These are phyloP conservation scores for Rhododendron kiyosumense DNA, from an alignment of 148 eudicot species.

Conservation along the genomic window DNA sequence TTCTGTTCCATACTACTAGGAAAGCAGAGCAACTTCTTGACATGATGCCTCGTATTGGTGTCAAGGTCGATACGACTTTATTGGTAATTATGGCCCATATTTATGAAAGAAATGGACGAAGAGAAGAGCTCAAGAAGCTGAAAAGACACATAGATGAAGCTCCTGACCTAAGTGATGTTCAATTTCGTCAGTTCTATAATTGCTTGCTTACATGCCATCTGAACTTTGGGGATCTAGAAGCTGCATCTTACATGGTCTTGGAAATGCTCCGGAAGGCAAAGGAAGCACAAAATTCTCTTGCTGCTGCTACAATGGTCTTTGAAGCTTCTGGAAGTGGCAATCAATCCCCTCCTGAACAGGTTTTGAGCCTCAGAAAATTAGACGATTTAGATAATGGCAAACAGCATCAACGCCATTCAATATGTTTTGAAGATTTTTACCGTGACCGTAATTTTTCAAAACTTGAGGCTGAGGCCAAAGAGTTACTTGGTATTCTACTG, in stretches of 20 bases:
- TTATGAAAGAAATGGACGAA: constrained; percentile 81
- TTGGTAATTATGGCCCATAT: constrained; percentile 75
- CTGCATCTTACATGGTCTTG: constrained; percentile 74
- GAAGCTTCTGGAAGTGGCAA: constrained; percentile 28
- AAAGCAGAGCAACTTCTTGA: constrained; percentile 91
- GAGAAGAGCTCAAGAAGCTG: constrained; percentile 84
- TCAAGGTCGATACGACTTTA: constrained; percentile 61
- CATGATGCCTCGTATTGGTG: constrained; percentile 81
- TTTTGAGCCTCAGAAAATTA: constrained; percentile 9
- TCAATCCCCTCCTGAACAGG: constrained; percentile 10
- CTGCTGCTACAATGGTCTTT: constrained; percentile 46
- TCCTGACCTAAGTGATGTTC: constrained; percentile 46
- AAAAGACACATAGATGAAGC: constrained; percentile 79
- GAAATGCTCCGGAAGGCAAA: constrained; percentile 88
- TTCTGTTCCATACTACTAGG: constrained; percentile 63
- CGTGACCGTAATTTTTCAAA: constrained; percentile 52
- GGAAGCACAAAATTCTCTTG: constrained; percentile 75
- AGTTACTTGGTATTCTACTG: constrained; percentile 40
- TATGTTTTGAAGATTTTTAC: constrained; percentile 53
- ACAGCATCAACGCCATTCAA: constrained; percentile 15
- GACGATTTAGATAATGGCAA: constrained; percentile 16
- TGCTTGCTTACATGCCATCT: constrained; percentile 81
- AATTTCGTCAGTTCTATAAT: constrained; percentile 71
- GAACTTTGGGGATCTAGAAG: constrained; percentile 78
- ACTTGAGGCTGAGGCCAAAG: constrained; percentile 56